Evolutionary conservation across 345 rosid species (phyloP).

Genomic region (Salix arbutifolia): DNA sequence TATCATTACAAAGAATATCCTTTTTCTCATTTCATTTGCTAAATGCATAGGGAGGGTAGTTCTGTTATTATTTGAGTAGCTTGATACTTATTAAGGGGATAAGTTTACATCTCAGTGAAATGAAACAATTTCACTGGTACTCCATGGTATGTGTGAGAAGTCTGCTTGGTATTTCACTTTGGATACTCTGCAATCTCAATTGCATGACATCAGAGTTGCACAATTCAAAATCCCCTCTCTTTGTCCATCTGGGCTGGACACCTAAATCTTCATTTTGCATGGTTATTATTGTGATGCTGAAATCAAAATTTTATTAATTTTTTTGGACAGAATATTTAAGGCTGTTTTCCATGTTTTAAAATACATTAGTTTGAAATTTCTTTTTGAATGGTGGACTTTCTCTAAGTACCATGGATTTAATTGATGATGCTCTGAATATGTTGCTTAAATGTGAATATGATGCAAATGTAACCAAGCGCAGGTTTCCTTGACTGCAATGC

Average conservation of each 20-base stretch:
- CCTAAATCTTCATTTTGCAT: background rate
- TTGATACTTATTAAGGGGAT: background rate
- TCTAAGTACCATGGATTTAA: background rate
- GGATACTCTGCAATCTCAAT: background rate
- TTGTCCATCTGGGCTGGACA: background rate
- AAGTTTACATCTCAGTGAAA: background rate
- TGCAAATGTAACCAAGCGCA: background rate
- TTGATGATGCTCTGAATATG: background rate
- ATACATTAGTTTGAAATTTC: background rate
- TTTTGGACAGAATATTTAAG: background rate
- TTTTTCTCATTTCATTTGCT: background rate
- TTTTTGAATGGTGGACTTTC: background rate
- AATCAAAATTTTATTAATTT: background rate
- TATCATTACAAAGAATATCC: slow-evolving; percentile 65
- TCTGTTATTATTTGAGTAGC: background rate
- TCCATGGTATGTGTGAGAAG: background rate
- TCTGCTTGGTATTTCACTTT: background rate
- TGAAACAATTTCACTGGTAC: background rate
- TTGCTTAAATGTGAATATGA: background rate
- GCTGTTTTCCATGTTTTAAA: background rate
- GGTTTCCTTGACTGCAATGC: slow-evolving; percentile 50
- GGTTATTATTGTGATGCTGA: background rate
- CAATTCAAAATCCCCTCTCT: background rate
- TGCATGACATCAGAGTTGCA: background rate
- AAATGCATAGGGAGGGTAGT: background rate